Evolutionary conservation across 148 eudicot genomes (phyloP).

Genomic region (Nepenthes mirabilis): DNA sequence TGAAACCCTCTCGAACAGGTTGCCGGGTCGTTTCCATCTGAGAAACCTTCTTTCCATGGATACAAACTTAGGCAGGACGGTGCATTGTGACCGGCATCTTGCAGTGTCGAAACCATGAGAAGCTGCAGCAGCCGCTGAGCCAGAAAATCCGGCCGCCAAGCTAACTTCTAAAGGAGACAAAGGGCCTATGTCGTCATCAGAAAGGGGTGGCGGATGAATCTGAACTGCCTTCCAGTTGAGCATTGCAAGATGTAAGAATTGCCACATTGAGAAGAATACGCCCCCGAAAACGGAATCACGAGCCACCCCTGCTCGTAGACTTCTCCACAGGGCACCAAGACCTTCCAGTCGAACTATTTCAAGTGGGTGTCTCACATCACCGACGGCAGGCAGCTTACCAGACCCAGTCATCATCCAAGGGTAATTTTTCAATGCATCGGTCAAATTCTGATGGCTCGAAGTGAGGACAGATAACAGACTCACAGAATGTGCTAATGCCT

Average conservation of each 20-base stretch:
- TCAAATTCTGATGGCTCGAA: constrained; percentile 28
- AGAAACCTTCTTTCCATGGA: constrained; percentile 74
- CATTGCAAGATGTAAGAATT: constrained; percentile 53
- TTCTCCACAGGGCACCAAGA: constrained; percentile 74
- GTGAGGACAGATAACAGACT: constrained; percentile 58
- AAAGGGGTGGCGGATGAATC: constrained; percentile 65
- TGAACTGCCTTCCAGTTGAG: constrained; percentile 79
- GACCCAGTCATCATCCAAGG: constrained; percentile 99
- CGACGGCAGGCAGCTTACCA: constrained; percentile 72
- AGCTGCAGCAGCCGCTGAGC: constrained; percentile 77
- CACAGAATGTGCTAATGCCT: constrained; percentile 44
- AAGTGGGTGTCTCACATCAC: constrained; percentile 35
- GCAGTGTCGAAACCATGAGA: constrained; percentile 94
- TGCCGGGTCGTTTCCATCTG: constrained; percentile 66
- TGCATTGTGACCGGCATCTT: constrained; percentile 65
- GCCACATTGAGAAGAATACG: constrained; percentile 76
- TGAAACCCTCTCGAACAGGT: constrained; percentile 66
- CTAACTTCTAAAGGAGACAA: constrained; percentile 69
- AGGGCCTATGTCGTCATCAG: constrained; percentile 64
- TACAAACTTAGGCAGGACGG: constrained; percentile 67
- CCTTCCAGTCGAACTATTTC: constrained; percentile 78
- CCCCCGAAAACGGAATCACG: constrained; percentile 87
- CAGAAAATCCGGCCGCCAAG: constrained; percentile 81
- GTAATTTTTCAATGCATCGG: constrained; percentile 57
- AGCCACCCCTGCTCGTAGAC: constrained; percentile 55